phyloP scores from a whole-genome alignment of 164 flowering plant genomes.

The Echeveria elegans region DNA sequence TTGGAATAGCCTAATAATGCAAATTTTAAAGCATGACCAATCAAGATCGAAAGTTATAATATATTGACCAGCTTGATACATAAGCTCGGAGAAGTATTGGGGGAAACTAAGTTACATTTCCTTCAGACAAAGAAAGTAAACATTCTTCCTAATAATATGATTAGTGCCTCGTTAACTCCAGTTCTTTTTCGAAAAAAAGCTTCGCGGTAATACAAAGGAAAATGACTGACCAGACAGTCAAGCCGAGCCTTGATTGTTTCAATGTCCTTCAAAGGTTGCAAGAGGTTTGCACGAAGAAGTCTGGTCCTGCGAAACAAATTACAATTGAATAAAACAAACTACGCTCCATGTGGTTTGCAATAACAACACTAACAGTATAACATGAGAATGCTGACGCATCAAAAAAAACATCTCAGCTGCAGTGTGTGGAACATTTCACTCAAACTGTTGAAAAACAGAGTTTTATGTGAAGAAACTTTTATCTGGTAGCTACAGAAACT shows the following conservation, averaged over 20 bases:
- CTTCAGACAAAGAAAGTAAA: not conserved
- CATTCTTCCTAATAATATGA: not conserved
- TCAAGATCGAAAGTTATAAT: not conserved
- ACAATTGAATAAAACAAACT: not conserved
- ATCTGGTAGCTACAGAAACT: not conserved
- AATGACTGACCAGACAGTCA: slow-evolving; percentile 78
- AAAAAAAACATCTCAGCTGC: not conserved
- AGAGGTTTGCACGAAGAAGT: slow-evolving; percentile 92
- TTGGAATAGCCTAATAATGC: not conserved
- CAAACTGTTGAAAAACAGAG: not conserved
- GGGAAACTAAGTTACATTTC: not conserved
- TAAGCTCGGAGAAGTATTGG: not conserved
- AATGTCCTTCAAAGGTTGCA: slow-evolving; percentile 91
- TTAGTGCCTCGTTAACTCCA: no score
- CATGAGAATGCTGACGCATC: not conserved
- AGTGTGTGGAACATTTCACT: not conserved
- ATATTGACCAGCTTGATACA: not conserved
- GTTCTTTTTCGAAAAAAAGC: no score
- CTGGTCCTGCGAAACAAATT: slow-evolving; percentile 47
- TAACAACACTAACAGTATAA: not conserved
- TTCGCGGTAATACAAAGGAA: not conserved
- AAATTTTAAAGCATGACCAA: not conserved
- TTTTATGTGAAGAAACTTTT: not conserved
- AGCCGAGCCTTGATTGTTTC: slow-evolving; percentile 94
- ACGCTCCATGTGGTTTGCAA: not conserved